These are phyloP conservation scores for Amylocarpus encephaloides DNA, from an alignment of 2,329 filamentous ascomycete species.

Conservation along the genomic window DNA sequence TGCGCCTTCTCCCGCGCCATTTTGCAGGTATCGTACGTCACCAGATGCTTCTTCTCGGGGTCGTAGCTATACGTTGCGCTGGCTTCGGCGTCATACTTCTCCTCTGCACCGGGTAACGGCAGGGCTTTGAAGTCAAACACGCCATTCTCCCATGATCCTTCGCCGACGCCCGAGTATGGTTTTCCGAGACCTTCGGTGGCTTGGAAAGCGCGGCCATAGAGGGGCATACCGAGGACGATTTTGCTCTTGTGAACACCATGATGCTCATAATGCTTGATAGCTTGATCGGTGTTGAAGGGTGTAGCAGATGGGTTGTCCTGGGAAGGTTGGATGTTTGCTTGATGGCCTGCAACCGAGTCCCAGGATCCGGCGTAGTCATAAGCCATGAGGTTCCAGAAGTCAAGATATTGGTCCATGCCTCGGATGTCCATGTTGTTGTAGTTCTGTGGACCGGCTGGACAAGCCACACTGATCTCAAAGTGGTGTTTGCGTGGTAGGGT, in stretches of 20 bases:
- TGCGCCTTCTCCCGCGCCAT: slow-evolving; percentile 64
- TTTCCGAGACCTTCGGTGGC: slow-evolving; percentile 69
- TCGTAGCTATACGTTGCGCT: slow-evolving; percentile 77
- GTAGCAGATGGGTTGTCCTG: slow-evolving; percentile 54
- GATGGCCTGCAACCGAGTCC: slow-evolving; percentile 66
- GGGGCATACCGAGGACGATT: slow-evolving; percentile 83
- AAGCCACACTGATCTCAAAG: slow-evolving; percentile 60
- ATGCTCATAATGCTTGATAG: slow-evolving; percentile 63
- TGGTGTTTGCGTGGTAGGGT: slow-evolving; percentile 38
- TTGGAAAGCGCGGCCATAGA: slow-evolving; percentile 83
- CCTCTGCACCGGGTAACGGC: slow-evolving; percentile 60
- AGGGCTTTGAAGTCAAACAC: slow-evolving; percentile 86
- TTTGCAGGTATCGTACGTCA: slow-evolving; percentile 70
- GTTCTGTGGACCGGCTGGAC: slow-evolving; percentile 56
- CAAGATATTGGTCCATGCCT: slow-evolving; percentile 59
- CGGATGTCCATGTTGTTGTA: slow-evolving; percentile 55
- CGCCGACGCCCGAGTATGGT: slow-evolving; percentile 64
- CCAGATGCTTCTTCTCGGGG: slow-evolving; percentile 53
- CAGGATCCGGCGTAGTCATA: slow-evolving; percentile 86
- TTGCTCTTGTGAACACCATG: slow-evolving; percentile 62
- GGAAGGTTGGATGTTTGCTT: slow-evolving; percentile 69
- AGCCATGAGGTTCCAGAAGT: slow-evolving; percentile 80
- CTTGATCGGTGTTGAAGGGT: slow-evolving; percentile 69
- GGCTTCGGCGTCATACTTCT: slow-evolving; percentile 55
- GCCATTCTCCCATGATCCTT: slow-evolving; percentile 78